Percentiles rank a stretch among this genome's conserved stretches.
phyloP scores from a whole-genome alignment of 306 rosid species.

The Quercus variabilis region DNA sequence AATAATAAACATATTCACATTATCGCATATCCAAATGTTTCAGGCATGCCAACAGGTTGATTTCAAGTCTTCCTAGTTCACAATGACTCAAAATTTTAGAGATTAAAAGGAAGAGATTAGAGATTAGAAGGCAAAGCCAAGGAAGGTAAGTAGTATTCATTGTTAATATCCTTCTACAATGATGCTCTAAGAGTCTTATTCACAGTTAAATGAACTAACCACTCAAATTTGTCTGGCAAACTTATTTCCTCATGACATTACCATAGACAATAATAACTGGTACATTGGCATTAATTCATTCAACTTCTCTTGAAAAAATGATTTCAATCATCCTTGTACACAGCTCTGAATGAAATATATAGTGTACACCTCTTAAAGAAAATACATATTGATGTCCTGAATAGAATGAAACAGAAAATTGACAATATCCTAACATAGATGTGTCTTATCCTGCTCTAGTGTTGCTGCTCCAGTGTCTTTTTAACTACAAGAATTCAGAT shows the following conservation, averaged over 20 bases:
- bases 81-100: neutral
- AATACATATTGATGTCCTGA: neutral
- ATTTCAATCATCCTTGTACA: neutral
- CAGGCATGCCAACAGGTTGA: neutral
- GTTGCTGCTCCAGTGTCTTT: neutral
- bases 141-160: too few relatives aligned
- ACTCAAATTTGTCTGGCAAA: neutral
- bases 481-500: too few relatives aligned
- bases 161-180: too few relatives aligned
- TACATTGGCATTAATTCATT: neutral
- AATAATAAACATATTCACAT: too few relatives aligned
- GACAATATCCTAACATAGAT: too few relatives aligned
- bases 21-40: neutral
- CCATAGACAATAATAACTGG: too few relatives aligned
- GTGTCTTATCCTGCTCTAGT: neutral
- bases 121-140: too few relatives aligned
- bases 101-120: too few relatives aligned
- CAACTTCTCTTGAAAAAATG: neutral
- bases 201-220: neutral
- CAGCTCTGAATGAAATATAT: neutral
- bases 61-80: neutral
- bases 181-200: too few relatives aligned
- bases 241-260: neutral
- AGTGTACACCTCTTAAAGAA: neutral
- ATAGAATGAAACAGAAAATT: too few relatives aligned